Base-by-base conservation (phyloP, 352 stramenopile genomes). In the Aphanomyces invadans region DNA sequence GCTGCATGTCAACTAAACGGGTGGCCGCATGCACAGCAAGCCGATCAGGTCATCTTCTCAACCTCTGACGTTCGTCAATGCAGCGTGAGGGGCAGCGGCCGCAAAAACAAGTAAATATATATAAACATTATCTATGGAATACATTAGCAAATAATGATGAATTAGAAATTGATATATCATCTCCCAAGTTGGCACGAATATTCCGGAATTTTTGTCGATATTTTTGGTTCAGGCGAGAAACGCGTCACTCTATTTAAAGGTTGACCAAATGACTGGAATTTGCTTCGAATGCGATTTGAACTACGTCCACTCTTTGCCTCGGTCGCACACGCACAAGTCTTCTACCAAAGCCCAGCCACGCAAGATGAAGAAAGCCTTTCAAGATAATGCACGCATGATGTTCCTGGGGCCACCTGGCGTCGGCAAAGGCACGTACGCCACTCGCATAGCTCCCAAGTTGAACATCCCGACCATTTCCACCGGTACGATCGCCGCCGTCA, bases 401-500 rank as follows among this genome's bases (percentile, higher is more conserved):
- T 95, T 97, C 68, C 82, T 97, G 3, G 89, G 89, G 10, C 85
- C 89, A 39, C 89, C 89, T 0, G 89, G 89, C 57, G 87, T 88
- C 2, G 89, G 89, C 69, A 97, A 97, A 75, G 89, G 89, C 69
- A 97, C 89, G 48, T 97, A 96, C 69, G 87, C 88, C 29, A 83
- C 76, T 44, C 85, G 86, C 61, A 91, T 97, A 39, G 83, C 86
- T n/a, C 81, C 81, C 10, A 81, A 88, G 73, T 75, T 96, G 59
- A 68, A 88, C 61, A 91, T 96, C 71, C 88, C 88, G 39, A 91
- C 86, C 38, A 96, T 96, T 55, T 94, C 86, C 12, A 96, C 87
- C 38, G 87, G 63, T 67, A 56, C n/a, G 25, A 52, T 5, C 26
- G 12, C 39, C 1, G 9, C 0, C 28, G 19, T 26, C n/a, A 45